Conservation (phyloP, 1,284 basidiomycete species). For the Ganoderma resinaceum region DNA sequence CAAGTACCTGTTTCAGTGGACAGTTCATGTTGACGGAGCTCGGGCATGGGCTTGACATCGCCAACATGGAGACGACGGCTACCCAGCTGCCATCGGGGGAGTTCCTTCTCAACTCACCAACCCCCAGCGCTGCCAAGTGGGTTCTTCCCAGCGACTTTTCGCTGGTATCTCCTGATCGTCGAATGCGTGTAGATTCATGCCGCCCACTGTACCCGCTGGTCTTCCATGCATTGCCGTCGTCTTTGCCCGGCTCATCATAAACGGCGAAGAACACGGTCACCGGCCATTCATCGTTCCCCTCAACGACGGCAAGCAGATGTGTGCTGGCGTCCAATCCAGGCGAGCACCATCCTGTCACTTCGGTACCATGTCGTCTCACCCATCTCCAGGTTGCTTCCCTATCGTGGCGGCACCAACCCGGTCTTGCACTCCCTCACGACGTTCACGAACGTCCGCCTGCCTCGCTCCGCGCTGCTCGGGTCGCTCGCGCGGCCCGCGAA, state of each 20-base stretch:
- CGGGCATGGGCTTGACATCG: slow-evolving; percentile 50
- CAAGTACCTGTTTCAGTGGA: slow-evolving; percentile 36
- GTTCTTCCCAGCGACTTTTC: slow-evolving; percentile 12
- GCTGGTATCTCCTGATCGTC: not conserved
- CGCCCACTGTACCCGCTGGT: slow-evolving; percentile 47
- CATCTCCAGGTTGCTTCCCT: slow-evolving; percentile 42
- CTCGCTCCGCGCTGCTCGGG: slow-evolving; percentile 45
- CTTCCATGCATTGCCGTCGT: slow-evolving; percentile 45
- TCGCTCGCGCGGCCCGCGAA: slow-evolving; percentile 36
- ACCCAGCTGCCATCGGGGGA: slow-evolving; percentile 42
- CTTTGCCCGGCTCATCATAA: slow-evolving; percentile 42
- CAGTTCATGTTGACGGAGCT: slow-evolving; percentile 52
- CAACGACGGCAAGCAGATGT: slow-evolving; percentile 43
- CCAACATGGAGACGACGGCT: slow-evolving; percentile 49
- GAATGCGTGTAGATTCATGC: slow-evolving; percentile 49
- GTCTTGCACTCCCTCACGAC: slow-evolving; percentile 48
- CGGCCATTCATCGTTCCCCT: slow-evolving; percentile 45
- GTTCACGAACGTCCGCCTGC: slow-evolving; percentile 47
- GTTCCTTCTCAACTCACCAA: slow-evolving; percentile 47
- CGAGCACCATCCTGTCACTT: slow-evolving; percentile 23
- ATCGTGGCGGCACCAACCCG: slow-evolving; percentile 43
- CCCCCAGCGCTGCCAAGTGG: slow-evolving; percentile 46
- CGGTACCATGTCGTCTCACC: too few species aligned
- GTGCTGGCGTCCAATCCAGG: slow-evolving; percentile 40
- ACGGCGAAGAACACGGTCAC: slow-evolving; percentile 42